Percentiles rank a stretch among this genome's conserved stretches.
phyloP scores from a whole-genome alignment of 2,329 filamentous ascomycete genomes.

The Nothophaeocryptopus gaeumannii region DNA sequence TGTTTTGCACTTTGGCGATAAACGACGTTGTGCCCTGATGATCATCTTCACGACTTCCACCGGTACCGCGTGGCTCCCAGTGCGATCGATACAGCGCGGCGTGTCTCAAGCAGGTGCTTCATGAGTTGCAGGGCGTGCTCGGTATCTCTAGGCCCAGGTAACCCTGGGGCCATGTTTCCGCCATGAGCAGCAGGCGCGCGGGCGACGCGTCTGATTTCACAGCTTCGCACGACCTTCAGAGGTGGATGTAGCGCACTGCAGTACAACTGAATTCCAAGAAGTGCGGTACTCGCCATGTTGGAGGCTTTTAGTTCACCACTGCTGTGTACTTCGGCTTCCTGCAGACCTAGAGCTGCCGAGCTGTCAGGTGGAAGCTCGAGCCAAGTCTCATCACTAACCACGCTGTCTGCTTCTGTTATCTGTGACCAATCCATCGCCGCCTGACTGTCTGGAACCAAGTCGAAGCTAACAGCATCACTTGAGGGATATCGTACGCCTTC shows the following conservation, averaged over 20 bases:
- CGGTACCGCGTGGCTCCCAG: slow-evolving; percentile 7
- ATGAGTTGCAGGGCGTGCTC: slow-evolving; percentile 9
- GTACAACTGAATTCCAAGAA: slow-evolving; percentile 8
- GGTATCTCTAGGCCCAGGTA: slow-evolving; percentile 3
- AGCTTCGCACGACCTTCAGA: neutral
- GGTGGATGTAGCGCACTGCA: slow-evolving; percentile 5
- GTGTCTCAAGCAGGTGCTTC: slow-evolving; percentile 10
- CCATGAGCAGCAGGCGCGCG: slow-evolving; percentile 6
- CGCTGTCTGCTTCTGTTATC: too few species aligned
- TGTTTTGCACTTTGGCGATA: too few species aligned
- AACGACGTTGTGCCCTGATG: too few species aligned
- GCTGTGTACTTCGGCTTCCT: too few species aligned
- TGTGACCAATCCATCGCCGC: too few species aligned
- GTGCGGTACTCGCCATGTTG: slow-evolving; percentile 7
- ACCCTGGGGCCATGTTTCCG: slow-evolving; percentile 3
- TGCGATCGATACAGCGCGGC: slow-evolving; percentile 10
- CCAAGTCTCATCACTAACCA: too few species aligned
- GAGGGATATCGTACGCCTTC: too few species aligned
- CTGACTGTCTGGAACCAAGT: too few species aligned
- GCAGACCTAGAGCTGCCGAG: too few species aligned
- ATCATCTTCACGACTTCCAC: slow-evolving; percentile 4
- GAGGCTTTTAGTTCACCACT: too few species aligned
- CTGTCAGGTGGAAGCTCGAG: too few species aligned
- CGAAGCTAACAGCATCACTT: too few species aligned
- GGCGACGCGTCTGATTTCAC: slow-evolving; percentile 3